Base-by-base conservation (phyloP, 345 rosid genomes). In the Jatropha curcas region DNA sequence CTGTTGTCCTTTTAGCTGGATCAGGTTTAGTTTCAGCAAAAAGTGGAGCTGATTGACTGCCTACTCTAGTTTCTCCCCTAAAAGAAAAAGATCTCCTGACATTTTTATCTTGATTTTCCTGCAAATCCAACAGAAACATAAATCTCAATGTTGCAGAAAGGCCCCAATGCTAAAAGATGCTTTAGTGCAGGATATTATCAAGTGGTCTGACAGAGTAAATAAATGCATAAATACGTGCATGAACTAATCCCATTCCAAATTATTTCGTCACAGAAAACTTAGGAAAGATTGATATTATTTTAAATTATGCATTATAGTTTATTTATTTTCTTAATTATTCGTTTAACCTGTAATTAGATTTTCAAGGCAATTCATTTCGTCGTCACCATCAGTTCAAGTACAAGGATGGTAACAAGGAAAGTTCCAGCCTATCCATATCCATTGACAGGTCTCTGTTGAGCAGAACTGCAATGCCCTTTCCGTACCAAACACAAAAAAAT, bases 31-130 rank as follows among this genome's bases (percentile, higher is more conserved):
- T 66, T 37, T 57, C 79, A 41, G 79, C 52, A 60, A 74, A 74
- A 39, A 79, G 74, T 22, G 82, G 79, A 22, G 79, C 82, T 50
- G 82, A 79, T 66, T 74, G 79, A 64, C 76, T 71, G 60, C 22
- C 17, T 65, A 48, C 9, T 79, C 86, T 71, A 52, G 30, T 64
- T 30, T 88, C 76, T 59, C 76, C 72, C 75, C 74, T 81, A 27
- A 35, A 74, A 28, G 90, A 82, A 82, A 73, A 76, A 4, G 85
- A 83, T 56, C 73, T 84, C 65, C 87, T 58, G 65, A 67, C 80
- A 71, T 58, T 74, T 73, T 53, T 73, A 56, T 75, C 77, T 34
- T 55, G 56, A 78, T 76, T 81, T 80, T 82, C 96, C 98, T 89
- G 92, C 83, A 67, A 53, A 69, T n/a, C 27, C 65, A 75, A 50